phyloP scores from a whole-genome alignment of 2,329 filamentous ascomycete species.

The Aspergillus intermedius region DNA sequence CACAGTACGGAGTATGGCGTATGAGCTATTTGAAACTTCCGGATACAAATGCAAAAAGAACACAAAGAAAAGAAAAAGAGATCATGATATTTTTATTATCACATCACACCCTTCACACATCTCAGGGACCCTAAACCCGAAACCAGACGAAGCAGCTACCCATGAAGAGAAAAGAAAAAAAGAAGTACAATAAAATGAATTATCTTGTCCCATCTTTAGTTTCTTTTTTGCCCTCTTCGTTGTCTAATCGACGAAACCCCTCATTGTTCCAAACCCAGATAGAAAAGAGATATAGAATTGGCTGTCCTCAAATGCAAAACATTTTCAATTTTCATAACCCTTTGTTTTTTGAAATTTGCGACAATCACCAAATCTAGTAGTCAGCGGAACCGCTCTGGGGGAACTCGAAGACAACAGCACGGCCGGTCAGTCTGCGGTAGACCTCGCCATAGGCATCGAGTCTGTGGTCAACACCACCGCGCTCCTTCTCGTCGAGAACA shows the following conservation, averaged over 20 bases:
- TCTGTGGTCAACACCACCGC: constrained; percentile 97
- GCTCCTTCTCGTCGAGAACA: constrained; percentile 99
- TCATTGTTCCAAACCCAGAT: constrained; percentile 1
- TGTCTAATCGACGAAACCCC: constrained; percentile 1
- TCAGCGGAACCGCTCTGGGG: constrained; percentile 73
- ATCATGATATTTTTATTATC: constrained; percentile 15
- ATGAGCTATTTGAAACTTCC: not conserved
- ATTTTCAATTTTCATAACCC: not conserved
- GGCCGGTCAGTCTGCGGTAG: constrained; percentile 95
- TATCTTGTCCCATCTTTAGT: constrained; percentile 1
- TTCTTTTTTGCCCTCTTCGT: constrained; percentile 3
- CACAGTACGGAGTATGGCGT: no score
- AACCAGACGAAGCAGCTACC: not conserved
- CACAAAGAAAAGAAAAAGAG: not conserved
- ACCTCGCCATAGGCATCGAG: constrained; percentile 99
- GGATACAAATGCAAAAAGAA: not conserved
- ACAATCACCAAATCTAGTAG: constrained; percentile 56
- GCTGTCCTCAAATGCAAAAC: constrained; percentile 1
- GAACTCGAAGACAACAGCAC: constrained; percentile 97
- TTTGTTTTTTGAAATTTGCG: not conserved
- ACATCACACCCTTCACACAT: constrained; percentile 14
- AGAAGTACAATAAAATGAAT: not conserved
- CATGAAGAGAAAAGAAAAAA: not conserved
- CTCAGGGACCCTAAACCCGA: constrained; percentile 1
- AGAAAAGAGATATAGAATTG: constrained; percentile 1